These are phyloP conservation scores for Acer saccharum DNA, from an alignment of 345 rosid genomes.

Conservation along the genomic window DNA sequence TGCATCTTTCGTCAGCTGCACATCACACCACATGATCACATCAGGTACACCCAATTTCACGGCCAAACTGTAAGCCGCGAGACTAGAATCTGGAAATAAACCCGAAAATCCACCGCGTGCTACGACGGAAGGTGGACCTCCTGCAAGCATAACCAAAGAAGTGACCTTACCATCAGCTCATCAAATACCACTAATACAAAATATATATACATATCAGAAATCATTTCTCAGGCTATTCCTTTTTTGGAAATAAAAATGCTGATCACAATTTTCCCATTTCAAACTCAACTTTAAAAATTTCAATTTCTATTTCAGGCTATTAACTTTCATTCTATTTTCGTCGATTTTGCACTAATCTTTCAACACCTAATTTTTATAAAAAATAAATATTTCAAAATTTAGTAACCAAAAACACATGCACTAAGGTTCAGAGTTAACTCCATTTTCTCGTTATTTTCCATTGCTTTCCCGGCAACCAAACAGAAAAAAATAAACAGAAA, in stretches of 20 bases:
- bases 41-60: slow-evolving; percentile 24
- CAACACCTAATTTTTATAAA: too few species aligned
- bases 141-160: slow-evolving; percentile 44
- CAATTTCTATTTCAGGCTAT: too few species aligned
- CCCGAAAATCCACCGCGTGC: slow-evolving; percentile 98
- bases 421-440: neutral
- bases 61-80: slow-evolving; percentile 48
- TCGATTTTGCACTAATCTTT: too few species aligned
- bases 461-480: slow-evolving; percentile 14
- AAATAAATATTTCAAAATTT: neutral
- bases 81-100: slow-evolving; percentile 71
- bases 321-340: too few species aligned
- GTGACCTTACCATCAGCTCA: slow-evolving; percentile 7
- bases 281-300: neutral
- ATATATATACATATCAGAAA: too few species aligned
- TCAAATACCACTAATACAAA: too few species aligned
- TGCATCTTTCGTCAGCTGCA: slow-evolving; percentile 81
- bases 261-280: neutral
- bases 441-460: neutral
- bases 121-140: slow-evolving; percentile 59
- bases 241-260: neutral
- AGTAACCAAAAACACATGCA: neutral
- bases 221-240: too few species aligned
- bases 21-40: slow-evolving; percentile 76
- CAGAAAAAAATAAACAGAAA: too few species aligned